These are phyloP conservation scores for Fusarium avenaceum DNA, from an alignment of 2,329 filamentous ascomycete genomes.

Conservation along the genomic window DNA sequence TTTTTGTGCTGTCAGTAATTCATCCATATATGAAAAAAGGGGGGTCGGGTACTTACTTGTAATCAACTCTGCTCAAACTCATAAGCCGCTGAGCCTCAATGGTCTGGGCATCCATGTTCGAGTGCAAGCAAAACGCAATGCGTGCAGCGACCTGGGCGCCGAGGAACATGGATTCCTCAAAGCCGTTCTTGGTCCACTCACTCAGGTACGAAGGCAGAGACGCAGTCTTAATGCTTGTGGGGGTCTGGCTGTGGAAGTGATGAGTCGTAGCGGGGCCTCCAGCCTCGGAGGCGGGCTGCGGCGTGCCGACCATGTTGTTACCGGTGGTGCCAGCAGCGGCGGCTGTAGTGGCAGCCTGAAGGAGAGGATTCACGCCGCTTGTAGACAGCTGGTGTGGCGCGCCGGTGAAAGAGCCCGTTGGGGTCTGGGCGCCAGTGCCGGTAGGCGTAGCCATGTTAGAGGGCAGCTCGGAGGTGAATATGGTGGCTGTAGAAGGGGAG, in stretches of 20 bases:
- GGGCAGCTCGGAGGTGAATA: conserved; percentile 96
- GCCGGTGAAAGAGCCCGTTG: conserved; percentile 72
- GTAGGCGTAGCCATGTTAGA: conserved; percentile 92
- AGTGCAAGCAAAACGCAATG: conserved; percentile 69
- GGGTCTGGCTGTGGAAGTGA: conserved; percentile 77
- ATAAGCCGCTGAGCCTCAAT: conserved; percentile 67
- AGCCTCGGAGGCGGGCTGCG: conserved; percentile 58
- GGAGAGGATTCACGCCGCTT: conserved; percentile 84
- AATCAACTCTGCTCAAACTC: conserved; percentile 71
- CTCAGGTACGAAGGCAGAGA: conserved; percentile 86
- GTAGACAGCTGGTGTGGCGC: conserved; percentile 68
- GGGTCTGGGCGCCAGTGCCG: conserved; percentile 92
- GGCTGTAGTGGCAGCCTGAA: conserved; percentile 89
- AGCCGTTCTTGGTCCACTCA: conserved; percentile 86
- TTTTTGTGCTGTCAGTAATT: conserved; percentile 28
- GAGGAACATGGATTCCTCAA: conserved; percentile 87
- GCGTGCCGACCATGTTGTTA: conserved; percentile 56
- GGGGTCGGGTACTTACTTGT: conserved; percentile 66
- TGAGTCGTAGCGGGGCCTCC: conserved; percentile 56
- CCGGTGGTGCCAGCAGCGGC: conserved; percentile 64
- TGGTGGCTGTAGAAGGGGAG: conserved; percentile 91
- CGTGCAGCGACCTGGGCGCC: conserved; percentile 87
- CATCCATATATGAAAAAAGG: neutral
- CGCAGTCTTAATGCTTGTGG: conserved; percentile 84
- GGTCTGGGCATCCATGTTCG: conserved; percentile 66